Base-by-base conservation (phyloP, 768 basidiomycete genomes). In the Floccularia luteovirens region DNA sequence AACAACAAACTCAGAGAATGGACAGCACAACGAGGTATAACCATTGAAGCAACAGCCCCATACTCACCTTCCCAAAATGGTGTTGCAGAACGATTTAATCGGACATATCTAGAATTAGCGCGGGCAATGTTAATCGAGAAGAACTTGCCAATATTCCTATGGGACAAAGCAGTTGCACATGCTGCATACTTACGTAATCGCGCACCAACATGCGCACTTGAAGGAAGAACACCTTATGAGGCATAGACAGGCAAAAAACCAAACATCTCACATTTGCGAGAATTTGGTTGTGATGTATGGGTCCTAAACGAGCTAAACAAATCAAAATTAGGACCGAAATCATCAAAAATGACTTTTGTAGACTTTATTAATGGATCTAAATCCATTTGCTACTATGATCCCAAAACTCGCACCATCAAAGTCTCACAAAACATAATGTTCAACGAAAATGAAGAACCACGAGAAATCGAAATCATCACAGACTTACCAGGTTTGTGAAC, bases 41-140 rank as follows among this genome's bases (percentile, higher is more conserved):
- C 49, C 0, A 42, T 63, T 0, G 54, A 68, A 12, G 49, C 46
- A 0, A 62, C 56, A 0, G 55, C 54, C 3, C 66, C 61, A 2
- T 64, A 69, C 23, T 58, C 61, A 5, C 62, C 61, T 0, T 46
- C 57, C 0, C 62, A 67, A 20, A 69, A 69, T 42, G 60, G 69
- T 0, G 48, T 69, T 0, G 67, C 67, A 0, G 66, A 74, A 25
- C 34, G 55, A 0, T 54, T 56, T n/a, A 69, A 69, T 36, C 23
- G 49, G 3, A 67, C 59, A 0, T 24, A 62, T 0, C 17, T 62
- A 0, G 55, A 66, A 32, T 30, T 64, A 2, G 52, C 45, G 1
- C 20, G 48, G 0, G 49, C 60, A 0, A 69, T 70, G 63, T 3
- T 69, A 1, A 49, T 60, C 24, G 54, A 42, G 2, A 39, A 49